These are phyloP conservation scores for Xylaria castorea DNA, from an alignment of 495 filamentous ascomycete genomes.

Conservation along the genomic window DNA sequence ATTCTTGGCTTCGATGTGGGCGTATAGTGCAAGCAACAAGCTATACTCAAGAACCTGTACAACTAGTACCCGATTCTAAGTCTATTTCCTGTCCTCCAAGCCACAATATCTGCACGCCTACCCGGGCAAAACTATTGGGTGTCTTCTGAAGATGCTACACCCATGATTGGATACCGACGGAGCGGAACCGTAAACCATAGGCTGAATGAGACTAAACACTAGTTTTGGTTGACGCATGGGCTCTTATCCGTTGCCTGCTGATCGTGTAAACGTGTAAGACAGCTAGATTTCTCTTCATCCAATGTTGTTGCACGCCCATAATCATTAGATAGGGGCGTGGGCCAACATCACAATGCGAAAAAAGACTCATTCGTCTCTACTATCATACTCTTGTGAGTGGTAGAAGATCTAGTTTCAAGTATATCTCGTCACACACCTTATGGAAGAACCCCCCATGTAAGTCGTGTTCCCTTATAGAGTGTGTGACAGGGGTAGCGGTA, in stretches of 20 bases:
- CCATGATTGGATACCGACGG: conserved; percentile 40
- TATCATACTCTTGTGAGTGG: conserved; percentile 3
- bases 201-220: neutral
- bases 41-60: neutral
- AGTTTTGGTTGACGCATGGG: neutral
- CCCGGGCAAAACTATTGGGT: neutral
- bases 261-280: conserved; percentile 1
- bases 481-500: conserved; percentile 7
- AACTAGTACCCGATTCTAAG: neutral
- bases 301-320: neutral
- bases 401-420: conserved; percentile 6
- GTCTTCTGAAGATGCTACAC: neutral
- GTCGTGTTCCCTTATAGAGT: conserved; percentile 17
- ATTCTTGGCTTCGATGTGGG: conserved; percentile 1
- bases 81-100: conserved; percentile 16
- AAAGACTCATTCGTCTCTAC: neutral
- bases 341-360: neutral
- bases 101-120: neutral
- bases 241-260: neutral
- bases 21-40: neutral
- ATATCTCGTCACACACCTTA: conserved; percentile 7
- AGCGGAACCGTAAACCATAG: conserved; percentile 29
- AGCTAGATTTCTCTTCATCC: conserved; percentile 6
- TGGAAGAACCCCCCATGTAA: neutral
- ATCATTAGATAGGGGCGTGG: neutral